Base-by-base conservation (phyloP, 208 protist genomes). In the Acanthamoeba sp. region DNA sequence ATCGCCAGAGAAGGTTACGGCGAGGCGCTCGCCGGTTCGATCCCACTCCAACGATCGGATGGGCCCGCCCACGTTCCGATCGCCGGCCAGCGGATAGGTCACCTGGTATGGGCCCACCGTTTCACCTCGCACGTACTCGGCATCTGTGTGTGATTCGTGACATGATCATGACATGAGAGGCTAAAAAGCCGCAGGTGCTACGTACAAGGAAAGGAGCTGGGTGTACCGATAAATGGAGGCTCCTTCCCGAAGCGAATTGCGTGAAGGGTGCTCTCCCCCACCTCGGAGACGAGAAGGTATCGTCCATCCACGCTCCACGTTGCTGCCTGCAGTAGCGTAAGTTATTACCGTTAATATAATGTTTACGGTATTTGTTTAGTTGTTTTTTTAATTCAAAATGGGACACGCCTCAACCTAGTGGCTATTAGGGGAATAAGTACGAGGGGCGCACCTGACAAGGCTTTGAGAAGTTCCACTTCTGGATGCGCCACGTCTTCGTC, bases 391-490 rank as follows among this genome's bases (percentile, higher is more conserved):
- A n/a, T n/a, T n/a, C n/a, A n/a, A n/a, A n/a, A n/a, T n/a, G n/a
- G n/a, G n/a, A n/a, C n/a, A n/a, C n/a, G n/a, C n/a, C n/a, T n/a
- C n/a, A n/a, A n/a, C n/a, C n/a, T n/a, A n/a, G n/a, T n/a, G n/a
- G n/a, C n/a, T n/a, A n/a, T n/a, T n/a, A n/a, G n/a, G n/a, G n/a
- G n/a, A n/a, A n/a, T n/a, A n/a, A n/a, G 66, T 7, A 40, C 10
- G 66, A 40, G 1, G 14, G 66, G 36, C 62, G 45, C 24, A 85
- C 76, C 76, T 88, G 80, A 36, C 80, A 88, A 1, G 80, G 80
- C 80, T 62, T 62, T n/a, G 36, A 59, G 36, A 88, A 88, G 40
- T 52, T 52, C 80, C 80, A 88, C 32, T 88, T 88, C 29, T 88
- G 80, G 22, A 12, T 10, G 7, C 32, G 2, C 80, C 80, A 88